A percentile compares a stretch with the other conserved stretches of the same genome.
Conservation (phyloP, 140 eudicot species). For the Anethum foeniculum region DNA sequence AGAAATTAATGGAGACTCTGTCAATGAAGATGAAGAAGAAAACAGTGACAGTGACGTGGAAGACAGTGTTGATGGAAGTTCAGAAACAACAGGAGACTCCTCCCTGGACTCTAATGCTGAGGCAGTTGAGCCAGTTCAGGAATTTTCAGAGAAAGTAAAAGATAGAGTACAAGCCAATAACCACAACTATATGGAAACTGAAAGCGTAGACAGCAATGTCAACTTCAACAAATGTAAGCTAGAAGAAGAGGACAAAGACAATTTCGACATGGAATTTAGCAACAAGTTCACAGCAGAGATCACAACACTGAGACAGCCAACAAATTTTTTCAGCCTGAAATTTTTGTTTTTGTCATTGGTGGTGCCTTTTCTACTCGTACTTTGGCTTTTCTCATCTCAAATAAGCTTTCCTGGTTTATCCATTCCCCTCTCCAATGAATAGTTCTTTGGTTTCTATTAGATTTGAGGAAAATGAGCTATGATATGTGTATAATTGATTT, state of each 20-base stretch:
- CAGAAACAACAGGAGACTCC: slow-evolving; percentile 26
- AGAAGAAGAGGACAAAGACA: background rate
- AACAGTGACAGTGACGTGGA: background rate
- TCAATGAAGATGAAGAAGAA: slow-evolving; percentile 3
- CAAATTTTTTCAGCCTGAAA: slow-evolving; percentile 15
- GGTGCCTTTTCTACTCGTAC: slow-evolving; percentile 35
- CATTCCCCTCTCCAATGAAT: slow-evolving; percentile 11
- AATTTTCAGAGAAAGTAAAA: slow-evolving; percentile 10
- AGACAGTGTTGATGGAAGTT: slow-evolving; percentile 12
- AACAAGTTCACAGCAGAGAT: background rate
- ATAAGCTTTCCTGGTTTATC: background rate
- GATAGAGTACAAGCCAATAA: slow-evolving; percentile 7
- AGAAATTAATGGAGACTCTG: background rate
- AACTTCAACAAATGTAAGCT: background rate
- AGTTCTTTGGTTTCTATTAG: slow-evolving; percentile 9
- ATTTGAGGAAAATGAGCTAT: background rate
- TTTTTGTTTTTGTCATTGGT: slow-evolving; percentile 16
- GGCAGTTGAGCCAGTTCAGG: slow-evolving; percentile 19
- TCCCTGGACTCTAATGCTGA: slow-evolving; percentile 33
- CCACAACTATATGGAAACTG: slow-evolving; percentile 16
- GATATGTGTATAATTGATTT: background rate
- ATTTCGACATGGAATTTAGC: background rate
- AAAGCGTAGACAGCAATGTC: background rate
- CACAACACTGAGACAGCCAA: background rate
- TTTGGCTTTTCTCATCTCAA: slow-evolving; percentile 25